phyloP scores from a whole-genome alignment of 371 early-diverging fungal species.

The Mucor mucedo region DNA sequence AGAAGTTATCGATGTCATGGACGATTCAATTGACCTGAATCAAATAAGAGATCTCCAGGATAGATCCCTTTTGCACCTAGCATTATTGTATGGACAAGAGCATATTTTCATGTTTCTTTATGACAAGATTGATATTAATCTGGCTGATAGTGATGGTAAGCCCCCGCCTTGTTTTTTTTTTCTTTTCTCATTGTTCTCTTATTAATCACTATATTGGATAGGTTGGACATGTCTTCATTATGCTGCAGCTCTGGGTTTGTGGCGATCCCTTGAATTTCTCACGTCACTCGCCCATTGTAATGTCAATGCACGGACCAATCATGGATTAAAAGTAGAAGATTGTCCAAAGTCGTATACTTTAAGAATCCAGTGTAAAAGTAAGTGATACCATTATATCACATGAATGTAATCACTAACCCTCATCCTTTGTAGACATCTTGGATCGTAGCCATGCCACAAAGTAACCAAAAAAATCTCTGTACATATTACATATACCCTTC shows the following conservation, averaged over 20 bases:
- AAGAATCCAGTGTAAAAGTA: slow-evolving; percentile 37
- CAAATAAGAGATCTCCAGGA: slow-evolving; percentile 25
- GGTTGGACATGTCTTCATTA: slow-evolving; percentile 59
- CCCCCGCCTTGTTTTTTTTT: not conserved
- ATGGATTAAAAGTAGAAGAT: slow-evolving; percentile 40
- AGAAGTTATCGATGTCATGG: slow-evolving; percentile 20
- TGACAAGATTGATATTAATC: slow-evolving; percentile 41
- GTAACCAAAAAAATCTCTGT: slow-evolving; percentile 1
- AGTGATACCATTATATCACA: not conserved
- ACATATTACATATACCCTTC: slow-evolving; percentile 8
- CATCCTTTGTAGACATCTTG: slow-evolving; percentile 1
- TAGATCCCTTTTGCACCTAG: slow-evolving; percentile 38
- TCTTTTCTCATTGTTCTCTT: not conserved
- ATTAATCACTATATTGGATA: slow-evolving; percentile 4
- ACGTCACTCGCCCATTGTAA: slow-evolving; percentile 31
- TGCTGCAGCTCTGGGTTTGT: slow-evolving; percentile 47
- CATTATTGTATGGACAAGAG: slow-evolving; percentile 46
- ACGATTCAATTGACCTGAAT: slow-evolving; percentile 6
- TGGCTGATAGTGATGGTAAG: slow-evolving; percentile 47
- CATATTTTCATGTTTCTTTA: slow-evolving; percentile 32
- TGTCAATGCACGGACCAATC: slow-evolving; percentile 38
- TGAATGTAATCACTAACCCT: not conserved
- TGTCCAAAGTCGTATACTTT: slow-evolving; percentile 41
- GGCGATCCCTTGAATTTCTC: slow-evolving; percentile 42
- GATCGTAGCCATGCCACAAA: slow-evolving; percentile 1